Conservation (phyloP, 2,329 filamentous ascomycete species). For the Curvularia spicifera region DNA sequence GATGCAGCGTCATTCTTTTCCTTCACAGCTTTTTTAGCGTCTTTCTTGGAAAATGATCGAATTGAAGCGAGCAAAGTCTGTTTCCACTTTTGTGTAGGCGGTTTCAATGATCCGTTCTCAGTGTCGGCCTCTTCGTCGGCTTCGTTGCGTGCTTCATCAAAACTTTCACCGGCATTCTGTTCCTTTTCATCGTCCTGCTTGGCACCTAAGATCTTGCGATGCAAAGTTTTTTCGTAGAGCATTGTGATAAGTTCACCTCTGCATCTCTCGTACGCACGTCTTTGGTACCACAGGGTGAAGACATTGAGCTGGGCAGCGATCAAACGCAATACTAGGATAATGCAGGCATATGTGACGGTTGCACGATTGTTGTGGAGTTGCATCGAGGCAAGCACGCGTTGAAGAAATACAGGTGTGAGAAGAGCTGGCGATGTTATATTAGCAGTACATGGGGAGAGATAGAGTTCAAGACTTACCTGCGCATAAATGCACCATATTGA, state of each 20-base stretch:
- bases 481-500: conserved; percentile 69
- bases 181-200: conserved; percentile 41
- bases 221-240: conserved; percentile 78
- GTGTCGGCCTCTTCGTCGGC: conserved; percentile 21
- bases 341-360: conserved; percentile 68
- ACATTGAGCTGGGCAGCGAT: conserved; percentile 69
- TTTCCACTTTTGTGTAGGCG: conserved; percentile 12
- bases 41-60: conserved; percentile 28
- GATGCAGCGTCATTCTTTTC: conserved; percentile 67
- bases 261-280: conserved; percentile 82
- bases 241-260: conserved; percentile 86
- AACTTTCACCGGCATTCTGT: conserved; percentile 25
- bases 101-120: conserved; percentile 9
- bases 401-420: conserved; percentile 71
- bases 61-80: conserved; percentile 18
- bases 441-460: background rate
- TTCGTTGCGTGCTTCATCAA: conserved; percentile 23
- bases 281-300: conserved; percentile 79
- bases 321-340: conserved; percentile 67
- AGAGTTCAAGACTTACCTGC: conserved; percentile 52
- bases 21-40: conserved; percentile 34
- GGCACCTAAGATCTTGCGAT: conserved; percentile 61
- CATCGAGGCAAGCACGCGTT: conserved; percentile 73
- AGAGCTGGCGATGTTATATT: conserved; percentile 25
- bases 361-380: conserved; percentile 60